Evolutionary conservation across 331 rosid genomes (phyloP).

Genomic region (Malus hybrid): DNA sequence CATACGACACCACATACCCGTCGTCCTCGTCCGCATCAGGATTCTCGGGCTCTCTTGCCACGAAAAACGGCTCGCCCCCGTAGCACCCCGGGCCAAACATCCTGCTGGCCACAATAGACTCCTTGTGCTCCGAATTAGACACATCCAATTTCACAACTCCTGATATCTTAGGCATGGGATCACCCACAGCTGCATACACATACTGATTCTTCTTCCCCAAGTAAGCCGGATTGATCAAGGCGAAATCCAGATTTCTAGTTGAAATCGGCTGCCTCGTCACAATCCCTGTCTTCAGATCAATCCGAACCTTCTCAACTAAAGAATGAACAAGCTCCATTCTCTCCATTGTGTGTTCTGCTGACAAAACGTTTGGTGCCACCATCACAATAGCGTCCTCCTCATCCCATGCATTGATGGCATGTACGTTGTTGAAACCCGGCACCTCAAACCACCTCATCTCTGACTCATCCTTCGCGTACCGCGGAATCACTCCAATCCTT

Average conservation of each 20-base stretch:
- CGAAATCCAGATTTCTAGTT: constrained; percentile 64
- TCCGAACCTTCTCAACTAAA: constrained; percentile 57
- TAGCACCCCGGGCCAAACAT: constrained; percentile 63
- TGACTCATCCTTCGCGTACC: constrained; percentile 59
- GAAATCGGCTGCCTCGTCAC: constrained; percentile 59
- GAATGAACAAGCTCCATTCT: constrained; percentile 61
- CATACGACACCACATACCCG: constrained; percentile 62
- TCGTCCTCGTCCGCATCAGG: constrained; percentile 58
- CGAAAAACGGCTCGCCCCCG: constrained; percentile 86
- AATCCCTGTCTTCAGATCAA: constrained; percentile 48
- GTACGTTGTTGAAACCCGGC: constrained; percentile 75
- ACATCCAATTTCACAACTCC: constrained; percentile 82
- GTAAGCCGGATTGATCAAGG: constrained; percentile 37
- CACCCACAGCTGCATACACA: constrained; percentile 68
- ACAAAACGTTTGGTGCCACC: constrained; percentile 72
- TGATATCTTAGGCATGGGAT: constrained; percentile 82
- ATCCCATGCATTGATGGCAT: constrained; percentile 90
- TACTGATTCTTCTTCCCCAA: constrained; percentile 40
- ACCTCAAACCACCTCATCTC: constrained; percentile 73
- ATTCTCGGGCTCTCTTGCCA: constrained; percentile 39
- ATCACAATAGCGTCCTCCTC: constrained; percentile 55
- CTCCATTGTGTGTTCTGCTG: constrained; percentile 73
- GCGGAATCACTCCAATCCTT: constrained; percentile 57
- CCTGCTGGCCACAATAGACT: constrained; percentile 48
- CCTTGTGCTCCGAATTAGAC: constrained; percentile 24